A percentile compares a stretch with the other conserved stretches of the same genome.
These are phyloP conservation scores for Basidiobolus meristosporus DNA, from an alignment of 371 early-diverging fungal genomes.

Conservation along the genomic window DNA sequence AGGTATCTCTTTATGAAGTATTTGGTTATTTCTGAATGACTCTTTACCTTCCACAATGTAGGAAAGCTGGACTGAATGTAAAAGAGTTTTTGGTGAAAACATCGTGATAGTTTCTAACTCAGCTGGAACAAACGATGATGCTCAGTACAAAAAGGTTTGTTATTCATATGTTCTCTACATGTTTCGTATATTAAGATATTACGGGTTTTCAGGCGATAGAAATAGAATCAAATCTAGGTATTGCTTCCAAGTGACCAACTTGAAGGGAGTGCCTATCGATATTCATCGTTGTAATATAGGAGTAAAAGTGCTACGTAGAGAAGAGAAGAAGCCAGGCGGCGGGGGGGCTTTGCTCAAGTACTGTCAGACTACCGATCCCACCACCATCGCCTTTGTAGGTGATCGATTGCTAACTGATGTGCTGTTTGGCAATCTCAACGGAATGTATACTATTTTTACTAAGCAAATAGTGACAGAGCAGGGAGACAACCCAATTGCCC, in stretches of 20 bases:
- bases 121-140: slow-evolving; percentile 73
- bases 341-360: slow-evolving; percentile 24
- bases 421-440: slow-evolving; percentile 59
- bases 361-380: slow-evolving; percentile 7
- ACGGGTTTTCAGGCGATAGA: slow-evolving; percentile 5
- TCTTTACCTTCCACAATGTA: slow-evolving; percentile 5
- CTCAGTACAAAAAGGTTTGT: slow-evolving; percentile 21
- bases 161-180: not conserved
- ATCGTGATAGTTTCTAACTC: slow-evolving; percentile 83
- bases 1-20: slow-evolving; percentile 13
- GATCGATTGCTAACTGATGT: slow-evolving; percentile 82
- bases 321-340: slow-evolving; percentile 80
- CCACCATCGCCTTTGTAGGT: slow-evolving; percentile 57
- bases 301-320: no score
- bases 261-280: slow-evolving; percentile 1
- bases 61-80: slow-evolving; percentile 49
- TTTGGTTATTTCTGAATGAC: not conserved
- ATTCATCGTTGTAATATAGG: no score
- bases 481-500: slow-evolving; percentile 66
- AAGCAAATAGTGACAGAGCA: slow-evolving; percentile 42
- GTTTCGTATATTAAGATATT: not conserved
- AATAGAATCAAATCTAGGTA: slow-evolving; percentile 8
- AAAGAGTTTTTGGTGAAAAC: slow-evolving; percentile 28
- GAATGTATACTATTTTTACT: slow-evolving; percentile 53
- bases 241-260: slow-evolving; percentile 4